These are phyloP conservation scores for Coniochaeta sp. DNA, from an alignment of 2,329 filamentous ascomycete species.

Conservation along the genomic window DNA sequence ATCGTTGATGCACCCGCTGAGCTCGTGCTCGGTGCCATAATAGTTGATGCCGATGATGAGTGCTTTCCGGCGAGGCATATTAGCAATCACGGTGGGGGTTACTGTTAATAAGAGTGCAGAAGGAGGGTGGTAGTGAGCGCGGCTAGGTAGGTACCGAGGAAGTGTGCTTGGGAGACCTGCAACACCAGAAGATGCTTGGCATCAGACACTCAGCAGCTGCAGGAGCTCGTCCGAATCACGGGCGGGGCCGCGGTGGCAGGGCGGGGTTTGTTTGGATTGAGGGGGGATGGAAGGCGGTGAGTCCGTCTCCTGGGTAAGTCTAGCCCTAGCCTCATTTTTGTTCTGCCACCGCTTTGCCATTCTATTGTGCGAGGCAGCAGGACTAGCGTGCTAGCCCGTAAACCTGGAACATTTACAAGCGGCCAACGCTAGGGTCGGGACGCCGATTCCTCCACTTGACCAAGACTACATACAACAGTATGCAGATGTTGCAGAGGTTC, in stretches of 20 bases:
- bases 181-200: constrained; percentile 1
- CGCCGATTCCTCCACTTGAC: background rate
- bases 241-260: background rate
- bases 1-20: constrained; percentile 74
- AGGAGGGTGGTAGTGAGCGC: background rate
- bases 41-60: constrained; percentile 77
- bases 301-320: background rate
- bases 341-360: no score
- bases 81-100: background rate
- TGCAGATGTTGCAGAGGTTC: background rate
- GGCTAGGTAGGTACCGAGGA: background rate
- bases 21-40: constrained; percentile 62
- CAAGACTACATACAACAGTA: background rate
- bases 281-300: background rate
- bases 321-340: background rate
- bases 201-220: background rate
- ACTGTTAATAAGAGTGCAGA: background rate
- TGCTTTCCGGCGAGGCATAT: constrained; percentile 28
- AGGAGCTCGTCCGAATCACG: background rate
- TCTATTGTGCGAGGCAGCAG: no score
- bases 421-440: background rate
- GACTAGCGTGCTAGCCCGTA: no score
- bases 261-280: background rate
- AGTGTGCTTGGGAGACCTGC: background rate
- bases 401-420: background rate